Conservation (phyloP, 1,284 basidiomycete species). For the Neolentinus lepideus region DNA sequence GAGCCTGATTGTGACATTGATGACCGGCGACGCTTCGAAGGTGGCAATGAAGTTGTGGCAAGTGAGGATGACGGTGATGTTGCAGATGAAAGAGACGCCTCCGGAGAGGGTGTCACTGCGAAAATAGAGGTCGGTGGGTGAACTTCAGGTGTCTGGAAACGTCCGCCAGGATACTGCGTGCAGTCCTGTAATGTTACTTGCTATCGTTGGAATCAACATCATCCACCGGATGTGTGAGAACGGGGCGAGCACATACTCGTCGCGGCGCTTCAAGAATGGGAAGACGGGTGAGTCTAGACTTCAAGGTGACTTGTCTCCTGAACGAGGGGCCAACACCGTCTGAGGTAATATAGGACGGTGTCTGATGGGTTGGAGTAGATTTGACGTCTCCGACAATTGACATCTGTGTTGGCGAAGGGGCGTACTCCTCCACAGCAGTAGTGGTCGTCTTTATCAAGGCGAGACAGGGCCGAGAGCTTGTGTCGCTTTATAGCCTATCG, state of each 20-base stretch:
- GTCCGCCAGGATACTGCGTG: background rate
- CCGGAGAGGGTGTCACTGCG: background rate
- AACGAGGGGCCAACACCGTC: background rate
- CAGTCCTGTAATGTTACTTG: background rate
- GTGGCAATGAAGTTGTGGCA: background rate
- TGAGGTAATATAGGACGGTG: background rate
- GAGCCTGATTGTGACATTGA: background rate
- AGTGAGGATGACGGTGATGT: background rate
- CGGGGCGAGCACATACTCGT: background rate
- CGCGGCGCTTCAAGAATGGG: background rate
- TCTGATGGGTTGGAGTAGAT: background rate
- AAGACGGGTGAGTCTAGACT: background rate
- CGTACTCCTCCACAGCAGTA: background rate
- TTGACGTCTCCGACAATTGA: background rate
- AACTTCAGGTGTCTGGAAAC: background rate
- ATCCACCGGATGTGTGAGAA: background rate
- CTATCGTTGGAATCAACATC: background rate
- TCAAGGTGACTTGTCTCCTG: background rate
- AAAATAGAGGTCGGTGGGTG: background rate
- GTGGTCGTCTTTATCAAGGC: background rate
- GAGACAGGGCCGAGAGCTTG: background rate
- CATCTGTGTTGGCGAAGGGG: background rate
- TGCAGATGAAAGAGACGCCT: background rate
- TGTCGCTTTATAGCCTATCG: background rate
- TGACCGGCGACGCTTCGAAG: background rate